Percentiles rank a stretch among this genome's conserved stretches.
phyloP scores from a whole-genome alignment of 2,329 filamentous ascomycete species.

The Fusarium papillatum region DNA sequence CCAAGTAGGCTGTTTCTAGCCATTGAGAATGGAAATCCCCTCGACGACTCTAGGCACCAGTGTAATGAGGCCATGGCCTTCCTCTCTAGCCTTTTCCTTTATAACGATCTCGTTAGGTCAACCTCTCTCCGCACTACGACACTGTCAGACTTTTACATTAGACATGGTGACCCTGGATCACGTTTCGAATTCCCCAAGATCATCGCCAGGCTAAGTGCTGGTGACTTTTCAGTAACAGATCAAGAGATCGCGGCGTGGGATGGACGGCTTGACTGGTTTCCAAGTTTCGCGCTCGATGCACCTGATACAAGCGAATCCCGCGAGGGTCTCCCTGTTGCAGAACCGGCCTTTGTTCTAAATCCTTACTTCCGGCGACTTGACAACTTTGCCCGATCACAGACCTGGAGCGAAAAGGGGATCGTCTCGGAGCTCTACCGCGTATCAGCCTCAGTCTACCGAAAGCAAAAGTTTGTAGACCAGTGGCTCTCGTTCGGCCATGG shows the following conservation, averaged over 20 bases:
- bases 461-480: slow-evolving; percentile 2
- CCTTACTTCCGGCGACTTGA: slow-evolving; percentile 3
- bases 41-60: background rate
- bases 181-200: slow-evolving; percentile 26
- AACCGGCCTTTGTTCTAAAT: background rate
- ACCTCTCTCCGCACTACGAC: slow-evolving; percentile 23
- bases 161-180: background rate
- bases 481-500: background rate
- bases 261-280: slow-evolving; percentile 32
- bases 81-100: slow-evolving; percentile 30
- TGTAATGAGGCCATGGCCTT: slow-evolving; percentile 24
- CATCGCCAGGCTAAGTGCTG: slow-evolving; percentile 26
- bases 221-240: slow-evolving; percentile 24
- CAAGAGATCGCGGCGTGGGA: slow-evolving; percentile 30
- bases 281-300: slow-evolving; percentile 27
- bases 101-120: slow-evolving; percentile 35
- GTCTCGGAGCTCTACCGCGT: slow-evolving; percentile 34
- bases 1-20: background rate
- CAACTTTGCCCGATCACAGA: background rate
- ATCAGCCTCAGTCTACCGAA: slow-evolving; percentile 29
- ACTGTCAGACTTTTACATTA: slow-evolving; percentile 28
- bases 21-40: background rate
- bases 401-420: slow-evolving; percentile 5
- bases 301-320: background rate
- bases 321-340: background rate